A percentile compares a stretch with the other conserved stretches of the same genome.
phyloP scores from a whole-genome alignment of 2,329 filamentous ascomycete genomes.

The Alternaria burnsii region DNA sequence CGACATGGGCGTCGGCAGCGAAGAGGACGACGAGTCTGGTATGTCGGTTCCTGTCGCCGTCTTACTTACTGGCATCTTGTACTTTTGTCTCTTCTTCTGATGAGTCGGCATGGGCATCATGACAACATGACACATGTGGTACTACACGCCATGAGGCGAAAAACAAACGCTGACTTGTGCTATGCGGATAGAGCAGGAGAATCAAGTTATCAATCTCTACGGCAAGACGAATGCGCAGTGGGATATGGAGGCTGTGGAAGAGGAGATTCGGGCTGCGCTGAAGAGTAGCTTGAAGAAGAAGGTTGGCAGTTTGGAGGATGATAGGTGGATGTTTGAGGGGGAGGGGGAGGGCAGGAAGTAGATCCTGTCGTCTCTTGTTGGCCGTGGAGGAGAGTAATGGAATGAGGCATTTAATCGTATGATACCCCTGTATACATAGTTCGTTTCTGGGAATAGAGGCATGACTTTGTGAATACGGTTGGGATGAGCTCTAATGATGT shows the following conservation, averaged over 20 bases:
- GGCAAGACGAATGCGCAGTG: constrained; percentile 42
- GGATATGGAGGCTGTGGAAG: constrained; percentile 33
- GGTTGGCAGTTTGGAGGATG: constrained; percentile 77
- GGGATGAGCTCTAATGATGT: background rate
- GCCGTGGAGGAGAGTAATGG: background rate
- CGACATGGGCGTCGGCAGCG: constrained; percentile 33
- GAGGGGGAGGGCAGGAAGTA: constrained; percentile 53
- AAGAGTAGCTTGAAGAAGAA: constrained; percentile 75
- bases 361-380: background rate
- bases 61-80: background rate
- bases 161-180: background rate
- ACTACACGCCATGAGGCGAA: too few relatives aligned
- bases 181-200: constrained; percentile 40
- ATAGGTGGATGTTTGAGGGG: constrained; percentile 90
- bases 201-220: constrained; percentile 45
- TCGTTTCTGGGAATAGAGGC: background rate
- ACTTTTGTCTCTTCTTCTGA: background rate
- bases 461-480: background rate
- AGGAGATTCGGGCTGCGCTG: constrained; percentile 58
- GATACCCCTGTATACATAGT: constrained; percentile 6
- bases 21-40: constrained; percentile 46
- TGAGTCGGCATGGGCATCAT: background rate
- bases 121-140: too few relatives aligned
- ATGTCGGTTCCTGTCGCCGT: constrained; percentile 10
- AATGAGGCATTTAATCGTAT: background rate